These are phyloP conservation scores for Tulasnella calospora DNA, from an alignment of 768 basidiomycete genomes.

Conservation along the genomic window DNA sequence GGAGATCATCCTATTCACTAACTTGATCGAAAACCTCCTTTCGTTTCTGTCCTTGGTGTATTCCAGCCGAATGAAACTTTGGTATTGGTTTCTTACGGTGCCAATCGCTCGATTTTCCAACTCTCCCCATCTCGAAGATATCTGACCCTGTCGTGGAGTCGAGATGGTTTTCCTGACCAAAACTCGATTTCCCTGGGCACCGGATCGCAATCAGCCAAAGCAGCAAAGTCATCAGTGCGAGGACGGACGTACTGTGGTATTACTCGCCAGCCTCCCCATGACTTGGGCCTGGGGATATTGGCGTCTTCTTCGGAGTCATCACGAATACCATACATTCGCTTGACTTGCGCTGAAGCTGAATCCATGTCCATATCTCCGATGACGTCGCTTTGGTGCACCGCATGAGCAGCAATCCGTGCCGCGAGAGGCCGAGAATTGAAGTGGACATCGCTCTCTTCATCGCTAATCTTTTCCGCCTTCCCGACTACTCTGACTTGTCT, in stretches of 20 bases:
- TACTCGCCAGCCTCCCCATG: not conserved
- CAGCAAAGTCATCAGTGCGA: not conserved
- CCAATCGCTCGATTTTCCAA: not conserved
- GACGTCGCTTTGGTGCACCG: not conserved
- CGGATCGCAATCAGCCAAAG: not conserved
- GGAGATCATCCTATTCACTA: not conserved
- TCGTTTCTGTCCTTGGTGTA: not conserved
- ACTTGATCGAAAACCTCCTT: not conserved
- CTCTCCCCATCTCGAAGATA: not conserved
- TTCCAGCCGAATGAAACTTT: not conserved
- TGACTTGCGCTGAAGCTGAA: not conserved
- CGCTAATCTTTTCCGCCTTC: not conserved
- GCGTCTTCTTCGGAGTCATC: not conserved
- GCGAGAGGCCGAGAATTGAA: not conserved
- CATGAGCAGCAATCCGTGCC: not conserved
- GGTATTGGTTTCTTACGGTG: not conserved
- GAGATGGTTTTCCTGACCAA: not conserved
- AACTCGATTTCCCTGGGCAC: not conserved
- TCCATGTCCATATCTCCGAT: not conserved
- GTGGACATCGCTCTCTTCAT: not conserved
- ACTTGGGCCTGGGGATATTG: not conserved
- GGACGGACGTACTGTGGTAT: not conserved
- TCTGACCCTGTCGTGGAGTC: not conserved
- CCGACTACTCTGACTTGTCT: not conserved
- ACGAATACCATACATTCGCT: not conserved